phyloP scores from a whole-genome alignment of 768 basidiomycete species.

The Termitomyces sp. region DNA sequence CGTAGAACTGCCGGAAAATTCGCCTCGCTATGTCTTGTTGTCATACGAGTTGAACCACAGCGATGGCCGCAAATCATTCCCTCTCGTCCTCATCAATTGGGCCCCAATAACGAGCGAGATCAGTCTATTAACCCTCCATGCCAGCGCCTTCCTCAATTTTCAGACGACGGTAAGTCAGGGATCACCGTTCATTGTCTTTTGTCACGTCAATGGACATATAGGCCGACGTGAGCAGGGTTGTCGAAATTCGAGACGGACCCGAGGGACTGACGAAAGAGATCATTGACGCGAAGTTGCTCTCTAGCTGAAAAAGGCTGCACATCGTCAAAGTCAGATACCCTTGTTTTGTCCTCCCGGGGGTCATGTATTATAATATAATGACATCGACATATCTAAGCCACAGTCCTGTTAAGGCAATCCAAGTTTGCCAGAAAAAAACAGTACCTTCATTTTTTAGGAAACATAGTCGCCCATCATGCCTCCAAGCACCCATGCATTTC shows the following conservation, averaged over 20 bases:
- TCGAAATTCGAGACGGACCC: constrained; percentile 78
- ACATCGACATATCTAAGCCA: neutral
- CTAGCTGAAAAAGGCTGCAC: neutral
- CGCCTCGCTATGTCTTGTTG: constrained; percentile 80
- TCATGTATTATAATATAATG: neutral
- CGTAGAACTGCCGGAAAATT: constrained; percentile 81
- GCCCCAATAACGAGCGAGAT: constrained; percentile 73
- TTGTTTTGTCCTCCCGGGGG: neutral
- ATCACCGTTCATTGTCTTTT: neutral
- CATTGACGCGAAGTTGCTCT: constrained; percentile 57
- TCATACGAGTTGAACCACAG: constrained; percentile 76
- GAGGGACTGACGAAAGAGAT: constrained; percentile 72
- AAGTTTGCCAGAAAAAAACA: neutral
- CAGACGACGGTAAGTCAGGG: constrained; percentile 57
- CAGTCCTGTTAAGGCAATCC: neutral
- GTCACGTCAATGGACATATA: constrained; percentile 18
- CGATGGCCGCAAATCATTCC: constrained; percentile 83
- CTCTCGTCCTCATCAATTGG: constrained; percentile 88
- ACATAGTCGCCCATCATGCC: constrained; percentile 42
- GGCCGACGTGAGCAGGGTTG: constrained; percentile 74
- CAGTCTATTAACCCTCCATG: constrained; percentile 72
- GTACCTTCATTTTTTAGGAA: constrained; percentile 1
- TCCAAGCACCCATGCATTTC: constrained; percentile 77
- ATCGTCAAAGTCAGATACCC: neutral
- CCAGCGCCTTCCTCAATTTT: constrained; percentile 76